phyloP scores from a whole-genome alignment of 495 filamentous ascomycete species.

The Chaetomium tenue region DNA sequence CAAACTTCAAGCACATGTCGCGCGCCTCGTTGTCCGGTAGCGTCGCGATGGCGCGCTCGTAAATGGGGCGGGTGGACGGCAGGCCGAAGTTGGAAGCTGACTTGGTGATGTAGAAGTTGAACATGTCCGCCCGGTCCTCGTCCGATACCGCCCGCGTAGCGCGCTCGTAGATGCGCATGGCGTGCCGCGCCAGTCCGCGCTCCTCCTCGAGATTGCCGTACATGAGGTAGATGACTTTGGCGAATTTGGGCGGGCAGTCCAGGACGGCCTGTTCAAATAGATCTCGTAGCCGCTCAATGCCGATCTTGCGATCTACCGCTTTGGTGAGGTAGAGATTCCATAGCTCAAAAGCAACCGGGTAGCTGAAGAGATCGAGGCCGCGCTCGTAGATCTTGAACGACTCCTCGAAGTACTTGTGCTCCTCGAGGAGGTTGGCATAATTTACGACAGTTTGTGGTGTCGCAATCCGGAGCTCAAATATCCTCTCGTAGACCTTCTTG shows the following conservation, averaged over 20 bases:
- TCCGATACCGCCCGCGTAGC: constrained; percentile 94
- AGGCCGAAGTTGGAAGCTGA: constrained; percentile 97
- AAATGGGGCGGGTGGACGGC: constrained; percentile 92
- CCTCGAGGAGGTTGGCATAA: constrained; percentile 93
- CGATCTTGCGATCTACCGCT: constrained; percentile 90
- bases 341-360: constrained; percentile 95
- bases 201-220: constrained; percentile 98
- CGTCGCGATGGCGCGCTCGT: constrained; percentile 89
- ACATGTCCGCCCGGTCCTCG: constrained; percentile 95
- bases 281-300: constrained; percentile 90
- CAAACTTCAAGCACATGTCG: constrained; percentile 98
- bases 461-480: constrained; percentile 97
- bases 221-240: constrained; percentile 95
- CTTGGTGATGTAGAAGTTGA: constrained; percentile 99
- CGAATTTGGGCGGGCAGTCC: constrained; percentile 91
- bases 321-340: constrained; percentile 99
- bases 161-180: constrained; percentile 98
- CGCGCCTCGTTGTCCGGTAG: constrained; percentile 91
- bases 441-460: constrained; percentile 98
- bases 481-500: constrained; percentile 88
- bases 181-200: constrained; percentile 89
- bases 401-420: constrained; percentile 94
- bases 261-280: constrained; percentile 97
- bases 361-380: constrained; percentile 93
- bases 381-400: constrained; percentile 98